Conservation (phyloP, 2,329 filamentous ascomycete genomes). For the Diaporthe eres region DNA sequence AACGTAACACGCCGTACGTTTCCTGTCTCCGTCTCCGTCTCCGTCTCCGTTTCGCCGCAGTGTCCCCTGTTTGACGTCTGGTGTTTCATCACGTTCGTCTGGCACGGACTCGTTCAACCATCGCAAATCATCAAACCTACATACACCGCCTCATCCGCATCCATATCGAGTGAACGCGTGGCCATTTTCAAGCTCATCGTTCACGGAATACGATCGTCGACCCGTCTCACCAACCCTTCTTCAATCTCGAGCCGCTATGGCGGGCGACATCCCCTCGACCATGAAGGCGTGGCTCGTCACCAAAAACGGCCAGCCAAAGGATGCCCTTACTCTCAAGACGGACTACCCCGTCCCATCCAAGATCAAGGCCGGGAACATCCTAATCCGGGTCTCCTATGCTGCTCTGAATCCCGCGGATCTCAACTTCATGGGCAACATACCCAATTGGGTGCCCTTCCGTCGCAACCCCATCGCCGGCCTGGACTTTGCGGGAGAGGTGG, state of each 20-base stretch:
- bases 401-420: slow-evolving; percentile 56
- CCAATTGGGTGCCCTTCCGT: slow-evolving; percentile 51
- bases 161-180: neutral
- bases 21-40: neutral
- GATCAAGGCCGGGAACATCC: slow-evolving; percentile 45
- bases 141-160: neutral
- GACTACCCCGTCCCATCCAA: slow-evolving; percentile 43
- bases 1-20: neutral
- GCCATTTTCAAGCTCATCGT: neutral
- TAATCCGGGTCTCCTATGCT: slow-evolving; percentile 52
- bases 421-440: slow-evolving; percentile 50
- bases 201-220: neutral
- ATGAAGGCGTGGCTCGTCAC: slow-evolving; percentile 50
- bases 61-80: slow-evolving; percentile 5
- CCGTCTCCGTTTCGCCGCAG: neutral
- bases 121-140: neutral
- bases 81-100: neutral
- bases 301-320: slow-evolving; percentile 46
- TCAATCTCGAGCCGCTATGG: slow-evolving; percentile 18
- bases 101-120: neutral
- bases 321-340: slow-evolving; percentile 47
- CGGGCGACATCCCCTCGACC: slow-evolving; percentile 42
- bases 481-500: slow-evolving; percentile 53
- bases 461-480: slow-evolving; percentile 49
- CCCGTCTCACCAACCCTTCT: neutral